These are phyloP conservation scores for Zygoascus biomembranicola DNA, from an alignment of 805 yeast genomes.

Conservation along the genomic window DNA sequence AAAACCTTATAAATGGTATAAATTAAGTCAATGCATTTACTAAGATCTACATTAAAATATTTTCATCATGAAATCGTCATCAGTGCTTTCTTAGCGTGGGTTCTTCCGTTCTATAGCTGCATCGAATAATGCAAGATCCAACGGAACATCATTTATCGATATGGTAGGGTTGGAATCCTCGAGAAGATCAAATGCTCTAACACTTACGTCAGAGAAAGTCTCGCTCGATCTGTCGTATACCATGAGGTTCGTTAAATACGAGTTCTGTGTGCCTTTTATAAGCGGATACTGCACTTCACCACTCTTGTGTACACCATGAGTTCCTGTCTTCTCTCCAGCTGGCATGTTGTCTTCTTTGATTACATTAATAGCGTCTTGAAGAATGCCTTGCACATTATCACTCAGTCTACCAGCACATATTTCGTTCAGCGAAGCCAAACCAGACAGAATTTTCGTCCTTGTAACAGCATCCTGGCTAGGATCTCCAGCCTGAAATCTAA, in stretches of 20 bases:
- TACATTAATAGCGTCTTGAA: conserved; percentile 13
- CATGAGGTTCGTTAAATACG: conserved; percentile 20
- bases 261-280: background rate
- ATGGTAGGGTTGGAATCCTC: conserved; percentile 47
- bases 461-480: background rate
- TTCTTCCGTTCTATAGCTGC: conserved; percentile 41
- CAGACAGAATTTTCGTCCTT: background rate
- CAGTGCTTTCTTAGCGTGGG: conserved; percentile 22
- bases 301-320: no score
- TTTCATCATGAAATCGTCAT: background rate
- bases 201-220: conserved; percentile 31
- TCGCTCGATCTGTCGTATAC: conserved; percentile 24
- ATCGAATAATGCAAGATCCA: conserved; percentile 47
- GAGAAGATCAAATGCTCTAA: conserved; percentile 47
- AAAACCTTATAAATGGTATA: background rate
- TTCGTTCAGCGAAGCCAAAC: background rate
- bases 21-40: background rate
- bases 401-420: background rate
- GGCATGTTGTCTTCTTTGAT: conserved; percentile 8
- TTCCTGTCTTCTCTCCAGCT: background rate
- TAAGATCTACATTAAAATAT: background rate
- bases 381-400: conserved; percentile 13
- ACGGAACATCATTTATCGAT: conserved; percentile 44
- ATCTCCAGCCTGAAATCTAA: conserved; percentile 13
- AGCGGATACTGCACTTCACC: background rate